Conservation (phyloP, 306 rosid species). For the Sicyos baderoa region DNA sequence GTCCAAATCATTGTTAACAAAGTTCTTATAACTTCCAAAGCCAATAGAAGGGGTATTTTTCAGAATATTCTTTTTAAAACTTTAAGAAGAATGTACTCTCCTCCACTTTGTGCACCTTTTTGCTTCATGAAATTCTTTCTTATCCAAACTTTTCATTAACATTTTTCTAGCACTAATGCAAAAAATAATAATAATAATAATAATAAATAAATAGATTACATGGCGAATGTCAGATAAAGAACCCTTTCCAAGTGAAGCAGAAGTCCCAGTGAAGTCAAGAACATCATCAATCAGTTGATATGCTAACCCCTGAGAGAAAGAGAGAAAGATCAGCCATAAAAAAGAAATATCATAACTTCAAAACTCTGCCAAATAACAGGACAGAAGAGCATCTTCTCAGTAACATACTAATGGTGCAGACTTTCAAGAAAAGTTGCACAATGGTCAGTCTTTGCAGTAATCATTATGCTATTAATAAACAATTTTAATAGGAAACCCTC, state of each 20-base stretch:
- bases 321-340: not conserved
- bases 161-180: not conserved
- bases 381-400: not conserved
- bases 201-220: slow-evolving; percentile 35
- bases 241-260: slow-evolving; percentile 94
- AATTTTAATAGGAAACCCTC: not conserved
- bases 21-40: not conserved
- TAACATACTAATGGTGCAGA: not conserved
- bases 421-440: not conserved
- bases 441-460: too few relatives aligned
- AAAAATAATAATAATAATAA: not conserved
- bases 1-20: not conserved
- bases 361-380: not conserved
- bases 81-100: not conserved
- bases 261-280: slow-evolving; percentile 86
- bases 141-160: not conserved
- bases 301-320: slow-evolving; percentile 74
- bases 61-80: not conserved
- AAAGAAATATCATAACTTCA: not conserved
- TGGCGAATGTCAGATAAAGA: slow-evolving; percentile 75
- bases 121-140: not conserved
- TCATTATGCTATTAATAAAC: too few relatives aligned
- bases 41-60: not conserved
- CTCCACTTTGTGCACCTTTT: not conserved
- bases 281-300: slow-evolving; percentile 86